Percentiles rank a stretch among this genome's conserved stretches.
phyloP scores from a whole-genome alignment of 1,139 yeast genomes.

The Neolecta irregularis region DNA sequence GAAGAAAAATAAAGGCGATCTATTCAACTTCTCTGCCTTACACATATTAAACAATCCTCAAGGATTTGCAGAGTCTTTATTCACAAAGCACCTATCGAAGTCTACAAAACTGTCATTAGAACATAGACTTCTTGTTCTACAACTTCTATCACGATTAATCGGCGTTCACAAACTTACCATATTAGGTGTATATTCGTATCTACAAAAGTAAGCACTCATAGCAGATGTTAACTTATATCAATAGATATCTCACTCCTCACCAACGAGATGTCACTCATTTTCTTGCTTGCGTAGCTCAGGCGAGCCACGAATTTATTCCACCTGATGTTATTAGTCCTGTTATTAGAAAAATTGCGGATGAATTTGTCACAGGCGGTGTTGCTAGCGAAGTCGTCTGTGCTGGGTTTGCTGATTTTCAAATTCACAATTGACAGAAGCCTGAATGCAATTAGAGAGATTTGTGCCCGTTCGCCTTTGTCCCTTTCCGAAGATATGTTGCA shows the following conservation, averaged over 20 bases:
- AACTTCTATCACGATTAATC: conserved; percentile 67
- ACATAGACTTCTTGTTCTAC: conserved; percentile 77
- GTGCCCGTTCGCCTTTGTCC: conserved; percentile 85
- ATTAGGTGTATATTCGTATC: conserved; percentile 70
- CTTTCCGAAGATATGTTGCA: conserved; percentile 74
- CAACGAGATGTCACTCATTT: conserved; percentile 88
- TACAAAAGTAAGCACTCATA: too few species aligned
- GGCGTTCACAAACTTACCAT: conserved; percentile 91
- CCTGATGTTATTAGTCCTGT: conserved; percentile 74
- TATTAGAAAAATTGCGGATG: conserved; percentile 86
- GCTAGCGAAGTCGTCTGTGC: conserved; percentile 97
- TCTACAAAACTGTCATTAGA: conserved; percentile 58
- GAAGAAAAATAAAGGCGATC: conserved; percentile 39
- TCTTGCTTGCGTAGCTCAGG: conserved; percentile 93
- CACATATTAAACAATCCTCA: conserved; percentile 93
- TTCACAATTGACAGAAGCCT: conserved; percentile 22
- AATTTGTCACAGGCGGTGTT: conserved; percentile 95
- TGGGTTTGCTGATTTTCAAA: conserved; percentile 33
- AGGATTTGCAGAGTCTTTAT: conserved; percentile 82
- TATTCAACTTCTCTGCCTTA: conserved; percentile 81
- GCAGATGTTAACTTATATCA: too few species aligned
- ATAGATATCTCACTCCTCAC: conserved; percentile 84
- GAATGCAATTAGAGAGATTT: conserved; percentile 82
- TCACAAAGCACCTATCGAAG: conserved; percentile 54
- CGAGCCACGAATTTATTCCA: conserved; percentile 91